A percentile compares a stretch with the other conserved stretches of the same genome.
phyloP scores from a whole-genome alignment of 208 protist genomes.

The Willaertia magna region DNA sequence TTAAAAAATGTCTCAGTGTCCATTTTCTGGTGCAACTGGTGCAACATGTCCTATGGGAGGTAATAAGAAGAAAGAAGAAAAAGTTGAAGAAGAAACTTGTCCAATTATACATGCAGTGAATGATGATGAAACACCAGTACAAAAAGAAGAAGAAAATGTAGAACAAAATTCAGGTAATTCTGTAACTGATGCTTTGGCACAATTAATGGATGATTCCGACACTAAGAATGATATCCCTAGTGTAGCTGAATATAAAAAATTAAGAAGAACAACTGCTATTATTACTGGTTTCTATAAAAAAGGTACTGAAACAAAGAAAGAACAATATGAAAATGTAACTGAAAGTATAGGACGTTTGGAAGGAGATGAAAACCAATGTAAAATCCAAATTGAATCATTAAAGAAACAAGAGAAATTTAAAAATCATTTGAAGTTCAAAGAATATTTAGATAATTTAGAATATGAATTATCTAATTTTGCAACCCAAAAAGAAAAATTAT shows the following conservation, averaged over 20 bases:
- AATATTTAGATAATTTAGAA: not conserved
- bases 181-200: not conserved
- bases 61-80: not conserved
- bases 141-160: not conserved
- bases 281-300: constrained; percentile 5
- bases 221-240: not conserved
- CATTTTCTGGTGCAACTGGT: no score
- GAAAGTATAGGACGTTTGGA: not conserved
- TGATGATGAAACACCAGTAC: not conserved
- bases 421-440: not conserved
- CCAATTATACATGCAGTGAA: not conserved
- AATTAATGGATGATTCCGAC: not conserved
- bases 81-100: not conserved
- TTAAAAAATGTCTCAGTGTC: no score
- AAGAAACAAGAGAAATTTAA: not conserved
- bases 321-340: constrained; percentile 1
- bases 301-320: not conserved
- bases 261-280: not conserved
- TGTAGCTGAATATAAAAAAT: constrained; percentile 6
- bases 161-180: not conserved
- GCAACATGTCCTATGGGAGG: no score
- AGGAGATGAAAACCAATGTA: not conserved
- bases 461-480: not conserved
- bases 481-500: not conserved
- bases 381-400: not conserved